These are phyloP conservation scores for Morella rubra DNA, from an alignment of 306 rosid genomes.

Conservation along the genomic window DNA sequence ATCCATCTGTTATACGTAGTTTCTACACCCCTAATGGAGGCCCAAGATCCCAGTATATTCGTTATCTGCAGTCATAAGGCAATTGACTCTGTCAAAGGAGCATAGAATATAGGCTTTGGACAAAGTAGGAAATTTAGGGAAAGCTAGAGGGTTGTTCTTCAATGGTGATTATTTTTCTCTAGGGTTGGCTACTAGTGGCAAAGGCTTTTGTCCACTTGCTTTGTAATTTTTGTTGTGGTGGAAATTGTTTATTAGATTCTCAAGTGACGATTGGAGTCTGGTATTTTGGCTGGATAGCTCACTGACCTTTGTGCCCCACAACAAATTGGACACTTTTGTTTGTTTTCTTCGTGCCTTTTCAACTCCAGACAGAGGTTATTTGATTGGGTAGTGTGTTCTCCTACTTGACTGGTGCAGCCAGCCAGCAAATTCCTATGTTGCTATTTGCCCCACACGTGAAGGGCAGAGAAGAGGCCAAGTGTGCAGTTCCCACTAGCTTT, in stretches of 20 bases:
- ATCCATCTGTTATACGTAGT: constrained; percentile 14
- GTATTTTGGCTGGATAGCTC: constrained; percentile 14
- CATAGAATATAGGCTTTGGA: neutral
- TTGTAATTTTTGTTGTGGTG: neutral
- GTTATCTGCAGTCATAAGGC: constrained; percentile 4
- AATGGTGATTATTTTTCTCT: constrained; percentile 5
- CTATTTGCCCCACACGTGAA: neutral
- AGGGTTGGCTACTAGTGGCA: constrained; percentile 12
- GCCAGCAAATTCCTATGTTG: neutral
- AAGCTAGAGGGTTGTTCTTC: neutral
- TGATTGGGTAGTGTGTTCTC: neutral
- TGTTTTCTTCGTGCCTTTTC: constrained; percentile 6
- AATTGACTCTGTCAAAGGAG: constrained; percentile 22
- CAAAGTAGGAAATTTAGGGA: constrained; percentile 2
- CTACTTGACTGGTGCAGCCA: neutral
- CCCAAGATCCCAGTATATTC: constrained; percentile 28
- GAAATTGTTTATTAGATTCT: constrained; percentile 19
- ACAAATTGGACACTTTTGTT: constrained; percentile 21
- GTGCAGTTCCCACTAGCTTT: neutral
- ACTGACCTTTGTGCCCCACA: constrained; percentile 12
- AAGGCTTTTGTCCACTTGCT: constrained; percentile 12
- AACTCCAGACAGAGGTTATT: constrained; percentile 4
- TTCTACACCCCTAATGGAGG: neutral
- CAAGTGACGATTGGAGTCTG: constrained; percentile 10
- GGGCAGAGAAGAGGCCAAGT: neutral